Evolutionary conservation across 176 grass and related monocot genomes (phyloP).

Genomic region (Bothriochloa decipiens): DNA sequence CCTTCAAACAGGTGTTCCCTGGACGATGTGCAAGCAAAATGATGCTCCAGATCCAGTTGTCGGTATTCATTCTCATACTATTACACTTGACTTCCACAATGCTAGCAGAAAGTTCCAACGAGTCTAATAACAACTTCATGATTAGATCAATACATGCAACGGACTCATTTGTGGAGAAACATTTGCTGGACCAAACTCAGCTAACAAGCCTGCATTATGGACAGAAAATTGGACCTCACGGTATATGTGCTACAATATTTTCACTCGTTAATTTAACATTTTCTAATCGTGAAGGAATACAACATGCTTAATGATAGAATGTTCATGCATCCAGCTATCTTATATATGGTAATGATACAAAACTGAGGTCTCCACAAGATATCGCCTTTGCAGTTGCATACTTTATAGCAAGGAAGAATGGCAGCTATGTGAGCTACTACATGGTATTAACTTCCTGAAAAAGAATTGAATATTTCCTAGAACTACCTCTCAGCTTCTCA

Average conservation of each 20-base stretch:
- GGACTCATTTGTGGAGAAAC: slow-evolving; percentile 78
- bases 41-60: slow-evolving; percentile 94
- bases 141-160: slow-evolving; percentile 92
- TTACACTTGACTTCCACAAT: slow-evolving; percentile 8
- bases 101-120: slow-evolving; percentile 20
- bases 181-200: slow-evolving; percentile 82
- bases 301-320: slow-evolving; percentile 13
- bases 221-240: slow-evolving; percentile 86
- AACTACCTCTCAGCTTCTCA: slow-evolving; percentile 3
- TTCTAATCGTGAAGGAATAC: slow-evolving; percentile 14
- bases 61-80: slow-evolving; percentile 28
- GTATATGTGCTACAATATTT: slow-evolving; percentile 43
- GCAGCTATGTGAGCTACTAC: slow-evolving; percentile 97
- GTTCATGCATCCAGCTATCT: slow-evolving; percentile 46
- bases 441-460: slow-evolving; percentile 56
- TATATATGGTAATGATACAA: slow-evolving; percentile 71
- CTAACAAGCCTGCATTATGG: slow-evolving; percentile 83
- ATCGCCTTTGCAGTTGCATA: slow-evolving; percentile 73
- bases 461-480: background rate
- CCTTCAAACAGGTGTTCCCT: slow-evolving; percentile 80
- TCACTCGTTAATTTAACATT: background rate
- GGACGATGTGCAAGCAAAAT: slow-evolving; percentile 97
- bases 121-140: slow-evolving; percentile 25
- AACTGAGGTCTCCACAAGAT: slow-evolving; percentile 67
- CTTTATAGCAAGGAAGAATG: slow-evolving; percentile 80